Percentiles rank a stretch among this genome's conserved stretches.
These are phyloP conservation scores for Irineochytrium annulatum DNA, from an alignment of 192 early-diverging fungal genomes.

Conservation along the genomic window DNA sequence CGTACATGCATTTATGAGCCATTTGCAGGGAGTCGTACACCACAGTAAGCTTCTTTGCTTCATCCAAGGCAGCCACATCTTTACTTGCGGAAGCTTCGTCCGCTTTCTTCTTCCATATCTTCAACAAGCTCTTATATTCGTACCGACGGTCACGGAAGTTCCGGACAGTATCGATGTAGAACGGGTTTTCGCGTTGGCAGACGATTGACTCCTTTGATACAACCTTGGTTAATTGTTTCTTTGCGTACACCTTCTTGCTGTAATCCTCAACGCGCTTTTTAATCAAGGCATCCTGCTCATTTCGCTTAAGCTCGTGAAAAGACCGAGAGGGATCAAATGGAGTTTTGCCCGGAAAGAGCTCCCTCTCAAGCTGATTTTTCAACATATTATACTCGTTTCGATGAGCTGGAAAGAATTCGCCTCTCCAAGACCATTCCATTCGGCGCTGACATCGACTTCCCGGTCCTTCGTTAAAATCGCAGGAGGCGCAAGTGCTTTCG, in stretches of 20 bases:
- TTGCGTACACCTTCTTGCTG: constrained; percentile 81
- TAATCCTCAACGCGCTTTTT: constrained; percentile 83
- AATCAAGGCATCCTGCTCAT: constrained; percentile 69
- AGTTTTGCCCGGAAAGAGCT: constrained; percentile 68
- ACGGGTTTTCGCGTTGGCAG: constrained; percentile 97
- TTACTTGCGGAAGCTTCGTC: constrained; percentile 65
- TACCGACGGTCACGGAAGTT: constrained; percentile 97
- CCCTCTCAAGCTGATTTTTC: constrained; percentile 73
- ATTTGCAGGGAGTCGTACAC: constrained; percentile 96
- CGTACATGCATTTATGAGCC: constrained; percentile 84
- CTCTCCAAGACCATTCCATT: constrained; percentile 98
- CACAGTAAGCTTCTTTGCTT: constrained; percentile 88
- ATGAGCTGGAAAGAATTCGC: constrained; percentile 91
- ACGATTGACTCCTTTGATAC: constrained; percentile 83
- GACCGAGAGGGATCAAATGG: constrained; percentile 39
- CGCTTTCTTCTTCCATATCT: constrained; percentile 83
- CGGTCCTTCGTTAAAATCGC: constrained; percentile 84
- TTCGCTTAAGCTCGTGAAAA: constrained; percentile 62
- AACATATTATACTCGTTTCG: constrained; percentile 90
- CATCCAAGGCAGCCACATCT: constrained; percentile 65
- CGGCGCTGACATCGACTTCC: constrained; percentile 85
- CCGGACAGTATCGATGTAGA: constrained; percentile 95
- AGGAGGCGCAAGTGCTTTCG: constrained; percentile 82
- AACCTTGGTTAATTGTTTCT: constrained; percentile 74
- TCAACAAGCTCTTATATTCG: constrained; percentile 92